Base-by-base conservation (phyloP, 2,329 filamentous ascomycete species). In the Colletotrichum lindemuthianum region DNA sequence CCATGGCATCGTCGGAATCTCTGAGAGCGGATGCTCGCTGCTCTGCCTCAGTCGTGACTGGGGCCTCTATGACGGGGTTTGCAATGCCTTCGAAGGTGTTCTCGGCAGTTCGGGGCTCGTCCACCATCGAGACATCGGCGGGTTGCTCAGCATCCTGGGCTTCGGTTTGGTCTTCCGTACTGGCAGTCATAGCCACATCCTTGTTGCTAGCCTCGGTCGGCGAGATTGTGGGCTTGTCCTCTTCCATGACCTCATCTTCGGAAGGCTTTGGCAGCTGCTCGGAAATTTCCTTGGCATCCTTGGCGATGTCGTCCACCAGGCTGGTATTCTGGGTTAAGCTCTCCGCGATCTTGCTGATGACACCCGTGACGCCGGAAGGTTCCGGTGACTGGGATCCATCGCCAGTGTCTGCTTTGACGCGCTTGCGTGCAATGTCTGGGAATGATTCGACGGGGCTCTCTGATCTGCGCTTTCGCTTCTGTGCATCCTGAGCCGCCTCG, bases 381-480 rank as follows among this genome's bases (percentile, higher is more conserved):
- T 56, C 39, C 13, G 63, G 34, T 15, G 16, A 39, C 5, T 51
- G 51, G 13, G 45, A 34, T 9, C 55, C 47, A 11, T 40, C 33
- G 9, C 47, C 52, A 49, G 48, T 72, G 43, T 77, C 80, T 51
- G 82, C 76, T 68, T 83, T 84, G 10, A 81, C 77, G 66, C 84
- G 87, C 73, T 90, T 90, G 54, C 78, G 79, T 48, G 82, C 80
- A 51, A 83, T 75, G 12, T 85, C 83, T 60, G 87, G 82, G 32
- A 80, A 77, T 9, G 81, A 83, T 8, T 85, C 85, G 16, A 84
- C 79, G 40, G 89, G 89, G 60, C 84, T 91, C 60, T 82, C 81
- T 47, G 88, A 92, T 69, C 88, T 83, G 69, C 88, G 86, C 75
- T 91, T 92, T 66, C 89, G 83, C 75, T 90, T 91, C 69, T 86